Base-by-base conservation (phyloP, 78 protist genomes). In the Acrasis kona region DNA sequence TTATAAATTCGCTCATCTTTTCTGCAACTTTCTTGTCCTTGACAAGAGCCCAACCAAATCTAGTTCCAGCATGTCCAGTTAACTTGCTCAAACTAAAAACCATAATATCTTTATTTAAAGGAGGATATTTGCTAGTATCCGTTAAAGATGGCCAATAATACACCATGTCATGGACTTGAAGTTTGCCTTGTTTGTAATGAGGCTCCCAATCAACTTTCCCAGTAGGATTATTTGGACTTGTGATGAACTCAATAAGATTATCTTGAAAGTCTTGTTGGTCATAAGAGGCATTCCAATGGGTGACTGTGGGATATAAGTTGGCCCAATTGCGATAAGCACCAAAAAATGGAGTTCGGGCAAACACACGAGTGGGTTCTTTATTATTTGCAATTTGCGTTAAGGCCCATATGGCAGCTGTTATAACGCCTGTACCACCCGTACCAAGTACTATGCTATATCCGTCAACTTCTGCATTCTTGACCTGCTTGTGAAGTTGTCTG, bases 41-140 rank as follows among this genome's bases (percentile, higher is more conserved):
- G 69, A 71, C 74, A 5, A 71, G 41, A 27, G 41, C 41, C 74
- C 74, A 71, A 5, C 74, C 74, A 37, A 71, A 65, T 5, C 74
- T 32, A 37, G 69, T 71, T 7, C 74, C 74, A 31, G 74, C 74
- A 37, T 71, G 74, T 19, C 74, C 74, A 31, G 74, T 39, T 37
- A 71, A 37, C 41, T 71, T 71, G 36, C 69, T 39, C 41, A 71
- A 35, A 31, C 69, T 35, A 65, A 71, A 71, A 19, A 71, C 5
- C 74, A 37, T 35, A 31, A 71, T 39, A 7, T 71, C 41, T 5
- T 32, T 39, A 37, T 5, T 7, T 19, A 39, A 37, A n/a, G 69
- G 69, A 7, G 69, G 41, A n/a, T 7, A 19, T 37, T 9, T 7
- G 27, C 5, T 71, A 19, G 35, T 5, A 37, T 71, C 7, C 41